Base-by-base conservation (phyloP, 768 basidiomycete genomes). In the Pisolithus albus region DNA sequence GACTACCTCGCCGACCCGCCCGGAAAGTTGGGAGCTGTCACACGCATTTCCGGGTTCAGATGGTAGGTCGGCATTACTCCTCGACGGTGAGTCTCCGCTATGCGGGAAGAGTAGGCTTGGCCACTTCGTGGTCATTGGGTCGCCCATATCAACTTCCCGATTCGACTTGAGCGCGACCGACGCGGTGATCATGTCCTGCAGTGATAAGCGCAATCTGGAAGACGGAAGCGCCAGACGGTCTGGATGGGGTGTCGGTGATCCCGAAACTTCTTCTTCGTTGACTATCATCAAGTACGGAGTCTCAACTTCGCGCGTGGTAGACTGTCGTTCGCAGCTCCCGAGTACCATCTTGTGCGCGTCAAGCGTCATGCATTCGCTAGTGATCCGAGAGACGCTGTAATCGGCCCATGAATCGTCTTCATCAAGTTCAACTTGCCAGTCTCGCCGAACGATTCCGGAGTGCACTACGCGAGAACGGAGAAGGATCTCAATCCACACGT, bases 91-190 rank as follows among this genome's bases (percentile, higher is more conserved):
- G 42, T 56, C 60, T n/a, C 56, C 53, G 24, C 66, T 61, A 23
- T 63, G 61, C 2, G 69, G 59, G 56, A 81, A 76, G 26, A 83
- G 61, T 11, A 65, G 56, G 7, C 71, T 59, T 5, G 81, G 72
- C 83, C 85, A 86, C 23, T 59, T 24, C 24, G 75, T 71, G 4
- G 75, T 66, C 5, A 69, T 69, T 5, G 80, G 73, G 32, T 79
- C 72, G 32, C 76, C 70, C 47, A 86, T 72, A 52, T 86, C 80
- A 50, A 88, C 64, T 24, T 86, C 80, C 16, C 82, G 62, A 53
- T 83, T 81, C 10, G 85, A 85, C 67, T 84, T 89, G 52, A 91
- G 75, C 4, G 82, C 80, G 28, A 88, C 72, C 1, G 87, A 88
- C 2, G 80, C 82, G 19, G 79, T 70, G 49, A 89, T 75, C 81